Base-by-base conservation (phyloP, 208 protist genomes). In the Leishmania guyanensis region DNA sequence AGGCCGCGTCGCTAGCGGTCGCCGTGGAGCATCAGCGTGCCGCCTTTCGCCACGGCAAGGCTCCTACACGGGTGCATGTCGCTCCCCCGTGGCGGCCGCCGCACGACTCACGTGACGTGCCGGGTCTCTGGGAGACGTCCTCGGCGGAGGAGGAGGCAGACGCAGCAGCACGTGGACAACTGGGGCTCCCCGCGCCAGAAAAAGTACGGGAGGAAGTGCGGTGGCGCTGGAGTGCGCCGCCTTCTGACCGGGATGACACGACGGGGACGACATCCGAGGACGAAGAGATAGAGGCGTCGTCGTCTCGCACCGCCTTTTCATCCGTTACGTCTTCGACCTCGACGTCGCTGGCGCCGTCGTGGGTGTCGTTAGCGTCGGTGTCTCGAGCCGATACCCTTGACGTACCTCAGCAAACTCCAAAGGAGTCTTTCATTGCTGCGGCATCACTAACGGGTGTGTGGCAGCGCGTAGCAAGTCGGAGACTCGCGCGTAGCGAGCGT, bases 211-310 rank as follows among this genome's bases (percentile, higher is more conserved):
- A 76, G 46, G 88, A 88, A 66, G 62, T 69, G 78, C 88, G 88
- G 20, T 91, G 88, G 88, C 88, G 88, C 4, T 89, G 85, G 88
- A 91, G 88, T 80, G 81, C 78, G 36, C 88, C 88, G 43, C 85
- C 88, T 26, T 89, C 82, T 1, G 81, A 78, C 39, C 16, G 26
- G 53, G 36, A 39, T 56, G 73, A 65, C 53, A 56, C 73, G 53
- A 1, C 56, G 4, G 39, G 22, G 73, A 50, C 53, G 50, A 17
- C 73, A 14, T 77, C 73, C 39, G 39, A 36, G 33, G 66, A 71
- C 10, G 62, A 81, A 66, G 68, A 87, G 50, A 64, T 54, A 17
- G 76, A 71, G 14, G 54, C 48, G 50, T 26, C 36, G 39, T 50
- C 29, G 33, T 71, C 66, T 54, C 53, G 58, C 50, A 50, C 66